phyloP scores from a whole-genome alignment of 768 basidiomycete genomes.

The Pisolithus tinctorius region DNA sequence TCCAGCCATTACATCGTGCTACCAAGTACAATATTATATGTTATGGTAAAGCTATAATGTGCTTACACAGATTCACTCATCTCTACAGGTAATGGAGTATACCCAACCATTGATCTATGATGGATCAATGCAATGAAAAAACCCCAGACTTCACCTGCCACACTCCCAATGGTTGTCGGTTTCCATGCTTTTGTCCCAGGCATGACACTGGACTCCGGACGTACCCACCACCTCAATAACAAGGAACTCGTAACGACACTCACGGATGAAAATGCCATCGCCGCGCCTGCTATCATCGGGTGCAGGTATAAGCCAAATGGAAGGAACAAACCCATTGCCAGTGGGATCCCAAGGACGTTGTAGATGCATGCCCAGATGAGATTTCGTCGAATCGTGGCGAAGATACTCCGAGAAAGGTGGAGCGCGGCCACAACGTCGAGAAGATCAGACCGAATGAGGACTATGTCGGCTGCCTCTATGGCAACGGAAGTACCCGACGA shows the following conservation, averaged over 20 bases:
- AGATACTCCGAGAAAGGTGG: constrained; percentile 83
- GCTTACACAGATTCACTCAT: constrained; percentile 35
- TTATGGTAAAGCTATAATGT: neutral
- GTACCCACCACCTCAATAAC: constrained; percentile 77
- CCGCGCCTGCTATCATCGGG: constrained; percentile 97
- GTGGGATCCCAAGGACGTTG: constrained; percentile 88
- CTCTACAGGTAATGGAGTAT: constrained; percentile 69
- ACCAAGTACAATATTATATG: neutral
- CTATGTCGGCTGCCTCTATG: constrained; percentile 96
- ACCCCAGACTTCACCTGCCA: constrained; percentile 46
- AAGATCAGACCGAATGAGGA: constrained; percentile 94
- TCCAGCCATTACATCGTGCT: too few relatives aligned
- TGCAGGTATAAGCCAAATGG: constrained; percentile 91
- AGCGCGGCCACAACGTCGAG: constrained; percentile 97
- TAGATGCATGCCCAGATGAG: constrained; percentile 96
- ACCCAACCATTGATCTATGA: constrained; percentile 43
- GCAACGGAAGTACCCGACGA: constrained; percentile 96
- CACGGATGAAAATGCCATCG: constrained; percentile 97
- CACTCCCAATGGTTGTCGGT: constrained; percentile 28
- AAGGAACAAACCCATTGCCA: constrained; percentile 95
- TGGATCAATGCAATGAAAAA: constrained; percentile 33
- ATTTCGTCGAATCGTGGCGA: constrained; percentile 85
- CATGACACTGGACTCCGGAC: constrained; percentile 66
- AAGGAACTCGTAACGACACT: constrained; percentile 91
- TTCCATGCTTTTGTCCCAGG: constrained; percentile 41